Conservation (phyloP, 768 basidiomycete species). For the Lactarius trivialis region DNA sequence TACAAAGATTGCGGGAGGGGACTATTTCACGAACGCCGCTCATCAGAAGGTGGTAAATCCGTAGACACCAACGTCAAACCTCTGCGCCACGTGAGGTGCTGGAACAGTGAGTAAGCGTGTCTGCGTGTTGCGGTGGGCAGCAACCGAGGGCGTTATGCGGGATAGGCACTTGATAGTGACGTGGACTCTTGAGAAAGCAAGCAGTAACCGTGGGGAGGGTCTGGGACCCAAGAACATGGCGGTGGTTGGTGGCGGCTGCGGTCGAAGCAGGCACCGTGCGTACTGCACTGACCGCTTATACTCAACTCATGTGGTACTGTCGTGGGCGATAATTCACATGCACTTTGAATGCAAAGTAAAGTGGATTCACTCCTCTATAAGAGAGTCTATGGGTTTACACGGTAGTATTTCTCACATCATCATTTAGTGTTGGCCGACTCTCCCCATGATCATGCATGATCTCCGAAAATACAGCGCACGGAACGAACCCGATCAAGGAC, state of each 20-base stretch:
- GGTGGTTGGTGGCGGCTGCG: not conserved
- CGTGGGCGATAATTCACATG: not conserved
- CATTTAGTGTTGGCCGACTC: not conserved
- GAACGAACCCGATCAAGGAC: not conserved
- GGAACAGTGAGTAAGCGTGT: constrained; percentile 8
- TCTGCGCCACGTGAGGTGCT: constrained; percentile 11
- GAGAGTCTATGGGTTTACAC: not conserved
- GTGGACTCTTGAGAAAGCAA: not conserved
- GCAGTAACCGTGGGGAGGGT: not conserved
- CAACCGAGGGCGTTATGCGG: not conserved
- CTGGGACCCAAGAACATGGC: constrained; percentile 5
- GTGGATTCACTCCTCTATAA: not conserved
- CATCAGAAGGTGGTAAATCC: constrained; percentile 2
- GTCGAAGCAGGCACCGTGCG: not conserved
- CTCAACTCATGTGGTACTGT: not conserved
- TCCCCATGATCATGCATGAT: not conserved
- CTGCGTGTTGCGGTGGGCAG: not conserved
- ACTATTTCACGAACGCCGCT: constrained; percentile 1
- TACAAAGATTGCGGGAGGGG: constrained; percentile 36
- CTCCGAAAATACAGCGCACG: not conserved
- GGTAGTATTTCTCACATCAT: not conserved
- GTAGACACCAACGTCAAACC: constrained; percentile 6
- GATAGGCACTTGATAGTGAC: not conserved
- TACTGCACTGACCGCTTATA: not conserved
- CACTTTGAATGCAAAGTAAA: not conserved